Conservation (phyloP, 208 protist genomes). For the Acanthamoeba triangularis region DNA sequence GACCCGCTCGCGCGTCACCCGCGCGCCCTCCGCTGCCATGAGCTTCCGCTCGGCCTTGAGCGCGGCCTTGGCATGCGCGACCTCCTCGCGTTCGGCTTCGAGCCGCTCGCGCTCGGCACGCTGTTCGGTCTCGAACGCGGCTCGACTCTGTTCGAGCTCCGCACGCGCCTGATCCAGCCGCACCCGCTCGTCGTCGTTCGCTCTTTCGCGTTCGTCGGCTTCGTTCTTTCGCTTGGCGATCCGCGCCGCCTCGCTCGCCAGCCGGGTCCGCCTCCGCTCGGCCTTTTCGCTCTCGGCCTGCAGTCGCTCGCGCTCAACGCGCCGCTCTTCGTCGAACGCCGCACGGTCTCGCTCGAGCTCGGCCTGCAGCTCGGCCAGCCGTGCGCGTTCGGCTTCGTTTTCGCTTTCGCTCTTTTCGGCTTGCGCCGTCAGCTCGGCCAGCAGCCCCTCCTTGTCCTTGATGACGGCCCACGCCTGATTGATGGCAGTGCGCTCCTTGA, state of each 20-base stretch:
- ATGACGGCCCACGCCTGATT: neutral
- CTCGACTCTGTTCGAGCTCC: neutral
- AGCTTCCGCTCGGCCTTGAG: neutral
- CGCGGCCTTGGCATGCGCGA: neutral
- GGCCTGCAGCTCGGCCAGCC: neutral
- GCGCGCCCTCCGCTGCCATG: neutral
- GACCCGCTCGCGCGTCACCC: neutral
- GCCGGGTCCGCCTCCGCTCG: too few relatives aligned
- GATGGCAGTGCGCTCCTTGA: neutral
- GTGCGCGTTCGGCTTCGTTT: neutral
- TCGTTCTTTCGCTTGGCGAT: neutral
- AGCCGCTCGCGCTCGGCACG: neutral
- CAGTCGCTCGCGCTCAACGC: neutral
- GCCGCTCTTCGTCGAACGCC: neutral
- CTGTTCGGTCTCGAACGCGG: neutral
- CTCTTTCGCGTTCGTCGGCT: neutral
- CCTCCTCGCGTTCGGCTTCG: neutral
- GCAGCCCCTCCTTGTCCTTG: neutral
- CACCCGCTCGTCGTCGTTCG: neutral
- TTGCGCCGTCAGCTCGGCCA: neutral
- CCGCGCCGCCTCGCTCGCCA: neutral
- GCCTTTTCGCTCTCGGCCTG: neutral
- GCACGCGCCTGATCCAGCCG: neutral
- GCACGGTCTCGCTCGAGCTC: neutral
- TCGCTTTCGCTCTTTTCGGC: neutral